phyloP scores from a whole-genome alignment of 257 asterid species.

The Osmanthus fragrans region DNA sequence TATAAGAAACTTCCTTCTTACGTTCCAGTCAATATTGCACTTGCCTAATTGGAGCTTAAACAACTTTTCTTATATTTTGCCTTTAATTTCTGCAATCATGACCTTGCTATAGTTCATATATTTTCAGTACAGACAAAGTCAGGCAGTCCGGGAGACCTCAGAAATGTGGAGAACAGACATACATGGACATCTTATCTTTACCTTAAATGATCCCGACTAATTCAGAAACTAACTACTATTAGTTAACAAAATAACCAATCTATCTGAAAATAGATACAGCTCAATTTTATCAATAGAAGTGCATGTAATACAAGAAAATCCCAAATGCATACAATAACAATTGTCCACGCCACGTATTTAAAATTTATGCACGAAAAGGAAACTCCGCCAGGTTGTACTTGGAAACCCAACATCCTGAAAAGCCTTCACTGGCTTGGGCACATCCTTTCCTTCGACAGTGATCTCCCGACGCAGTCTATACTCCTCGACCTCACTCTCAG shows the following conservation, averaged over 20 bases:
- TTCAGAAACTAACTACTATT: neutral
- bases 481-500: conserved; percentile 76
- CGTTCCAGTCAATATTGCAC: neutral
- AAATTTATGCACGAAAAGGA: neutral
- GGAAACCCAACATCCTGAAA: too few relatives aligned
- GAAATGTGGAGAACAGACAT: too few relatives aligned
- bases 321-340: neutral
- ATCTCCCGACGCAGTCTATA: conserved; percentile 85
- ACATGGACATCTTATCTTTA: too few relatives aligned
- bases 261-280: neutral
- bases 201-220: neutral
- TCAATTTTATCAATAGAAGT: too few relatives aligned
- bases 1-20: neutral
- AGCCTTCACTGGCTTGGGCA: conserved; percentile 44
- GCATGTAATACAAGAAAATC: too few relatives aligned
- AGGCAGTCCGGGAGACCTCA: too few relatives aligned
- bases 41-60: neutral
- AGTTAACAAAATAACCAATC: too few relatives aligned
- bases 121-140: neutral
- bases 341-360: too few relatives aligned
- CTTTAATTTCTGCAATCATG: neutral
- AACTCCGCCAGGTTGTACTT: neutral
- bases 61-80: neutral
- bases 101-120: neutral
- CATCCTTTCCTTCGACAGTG: conserved; percentile 88